phyloP scores from a whole-genome alignment of 352 stramenopile species.

The Pythium utonaiense region DNA sequence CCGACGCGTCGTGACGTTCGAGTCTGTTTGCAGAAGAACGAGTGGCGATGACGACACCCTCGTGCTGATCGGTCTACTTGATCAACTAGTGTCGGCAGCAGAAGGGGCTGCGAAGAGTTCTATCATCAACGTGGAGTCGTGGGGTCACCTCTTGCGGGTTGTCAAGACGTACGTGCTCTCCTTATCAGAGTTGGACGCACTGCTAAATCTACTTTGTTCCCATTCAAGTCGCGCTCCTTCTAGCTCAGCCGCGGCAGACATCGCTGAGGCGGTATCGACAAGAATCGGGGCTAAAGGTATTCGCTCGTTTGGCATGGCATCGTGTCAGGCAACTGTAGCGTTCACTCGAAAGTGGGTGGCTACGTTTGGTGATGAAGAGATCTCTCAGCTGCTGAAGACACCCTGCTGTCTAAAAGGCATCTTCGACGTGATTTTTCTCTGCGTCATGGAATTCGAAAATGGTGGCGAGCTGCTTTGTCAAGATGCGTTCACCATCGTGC shows the following conservation, averaged over 20 bases:
- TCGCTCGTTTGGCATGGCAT: neutral
- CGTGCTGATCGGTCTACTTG: neutral
- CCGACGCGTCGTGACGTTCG: neutral
- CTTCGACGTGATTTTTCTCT: neutral
- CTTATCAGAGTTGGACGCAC: neutral
- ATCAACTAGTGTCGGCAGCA: neutral
- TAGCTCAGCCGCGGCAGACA: neutral
- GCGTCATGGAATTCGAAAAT: neutral
- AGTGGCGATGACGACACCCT: neutral
- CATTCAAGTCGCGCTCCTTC: neutral
- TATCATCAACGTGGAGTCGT: neutral
- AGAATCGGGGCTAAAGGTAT: neutral
- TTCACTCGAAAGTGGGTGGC: neutral
- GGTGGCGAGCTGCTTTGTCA: neutral
- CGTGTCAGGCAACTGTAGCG: neutral
- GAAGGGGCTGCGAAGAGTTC: neutral
- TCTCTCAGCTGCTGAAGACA: neutral
- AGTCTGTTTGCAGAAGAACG: neutral
- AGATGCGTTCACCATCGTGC: neutral
- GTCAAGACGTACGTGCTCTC: neutral
- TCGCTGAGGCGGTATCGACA: neutral
- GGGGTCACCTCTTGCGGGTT: neutral
- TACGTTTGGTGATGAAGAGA: neutral
- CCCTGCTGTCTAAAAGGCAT: slow-evolving; percentile 3
- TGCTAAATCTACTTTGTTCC: neutral